A percentile compares a stretch with the other conserved stretches of the same genome.
Conservation (phyloP, 2,329 filamentous ascomycete species). For the Xylariaceae sp. region DNA sequence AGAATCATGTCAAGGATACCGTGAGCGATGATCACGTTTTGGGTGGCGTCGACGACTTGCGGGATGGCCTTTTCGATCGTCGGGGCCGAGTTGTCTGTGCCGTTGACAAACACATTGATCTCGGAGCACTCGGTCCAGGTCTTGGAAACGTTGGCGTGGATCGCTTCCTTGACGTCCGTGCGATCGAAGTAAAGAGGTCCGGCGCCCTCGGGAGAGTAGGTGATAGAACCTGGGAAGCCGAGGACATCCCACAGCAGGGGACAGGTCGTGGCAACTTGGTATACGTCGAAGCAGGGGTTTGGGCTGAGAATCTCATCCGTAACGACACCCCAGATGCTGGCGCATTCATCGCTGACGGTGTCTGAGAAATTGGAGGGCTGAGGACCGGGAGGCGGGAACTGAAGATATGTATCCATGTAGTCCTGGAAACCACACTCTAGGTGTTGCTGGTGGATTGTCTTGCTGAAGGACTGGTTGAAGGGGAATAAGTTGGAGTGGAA, state of each 20-base stretch:
- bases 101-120: slow-evolving; percentile 34
- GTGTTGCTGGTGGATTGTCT: slow-evolving; percentile 48
- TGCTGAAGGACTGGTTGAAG: slow-evolving; percentile 52
- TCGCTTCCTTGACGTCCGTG: slow-evolving; percentile 62
- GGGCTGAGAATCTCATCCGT: slow-evolving; percentile 41
- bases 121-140: slow-evolving; percentile 26
- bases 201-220: slow-evolving; percentile 60
- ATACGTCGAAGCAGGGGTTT: slow-evolving; percentile 71
- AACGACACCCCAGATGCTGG: slow-evolving; percentile 50
- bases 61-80: slow-evolving; percentile 59
- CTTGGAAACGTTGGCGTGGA: slow-evolving; percentile 54
- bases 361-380: slow-evolving; percentile 46
- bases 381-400: slow-evolving; percentile 58
- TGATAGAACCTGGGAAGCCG: slow-evolving; percentile 55
- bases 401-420: slow-evolving; percentile 52
- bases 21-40: slow-evolving; percentile 71
- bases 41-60: slow-evolving; percentile 67
- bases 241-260: slow-evolving; percentile 60
- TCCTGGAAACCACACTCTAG: slow-evolving; percentile 55
- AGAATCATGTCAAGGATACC: slow-evolving; percentile 67
- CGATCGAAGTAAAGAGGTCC: slow-evolving; percentile 65
- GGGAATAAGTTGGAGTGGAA: slow-evolving; percentile 52
- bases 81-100: slow-evolving; percentile 48
- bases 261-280: slow-evolving; percentile 63
- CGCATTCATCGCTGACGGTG: slow-evolving; percentile 45